Base-by-base conservation (phyloP, 768 basidiomycete species). In the Termitomyces bulborhizus region DNA sequence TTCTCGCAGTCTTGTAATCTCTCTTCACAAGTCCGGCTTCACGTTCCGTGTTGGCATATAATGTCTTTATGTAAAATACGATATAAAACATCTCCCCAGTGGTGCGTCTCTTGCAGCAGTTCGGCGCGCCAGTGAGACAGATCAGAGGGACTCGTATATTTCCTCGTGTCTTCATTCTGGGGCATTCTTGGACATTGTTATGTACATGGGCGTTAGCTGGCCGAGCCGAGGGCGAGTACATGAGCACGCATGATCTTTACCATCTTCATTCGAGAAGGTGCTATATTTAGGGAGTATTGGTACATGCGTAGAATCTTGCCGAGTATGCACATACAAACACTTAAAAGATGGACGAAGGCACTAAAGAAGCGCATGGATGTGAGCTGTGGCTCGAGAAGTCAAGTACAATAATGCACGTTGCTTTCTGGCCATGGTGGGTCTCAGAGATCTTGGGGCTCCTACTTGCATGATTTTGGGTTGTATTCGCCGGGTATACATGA, bases 241-340 rank as follows among this genome's bases (percentile, higher is more conserved):
- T 71, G 67, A 27, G 70, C 69, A 16, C 71, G 58, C 66, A 73
- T 73, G 46, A 72, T 64, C 57, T 55, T 69, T 1, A 15, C 68
- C 65, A 67, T 71, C 73, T 74, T 36, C 12, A 37, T 34, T 15
- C 13, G 12, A 49, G 8, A 7, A 49, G 8, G 21, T 21, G 21
- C 2, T 21, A 21, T 21, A 21, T 21, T 21, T 21, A 21, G 21
- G 21, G 21, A 21, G 21, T 21, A 21, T 21, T 2, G 21, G 21
- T 24, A 62, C 72, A 73, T 51, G 71, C 68, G 60, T 71, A 69
- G 29, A 67, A 66, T n/a, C 69, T 68, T 73, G 21, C 21, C 21
- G 21, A 21, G 21, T 21, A 21, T 21, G 21, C 21, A 21, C 21
- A 21, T 44, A 12, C 12, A 29, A 29, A 29, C 29, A 6, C 6